Conservation (phyloP, 805 yeast species). For the Candida coquimbonensis region DNA sequence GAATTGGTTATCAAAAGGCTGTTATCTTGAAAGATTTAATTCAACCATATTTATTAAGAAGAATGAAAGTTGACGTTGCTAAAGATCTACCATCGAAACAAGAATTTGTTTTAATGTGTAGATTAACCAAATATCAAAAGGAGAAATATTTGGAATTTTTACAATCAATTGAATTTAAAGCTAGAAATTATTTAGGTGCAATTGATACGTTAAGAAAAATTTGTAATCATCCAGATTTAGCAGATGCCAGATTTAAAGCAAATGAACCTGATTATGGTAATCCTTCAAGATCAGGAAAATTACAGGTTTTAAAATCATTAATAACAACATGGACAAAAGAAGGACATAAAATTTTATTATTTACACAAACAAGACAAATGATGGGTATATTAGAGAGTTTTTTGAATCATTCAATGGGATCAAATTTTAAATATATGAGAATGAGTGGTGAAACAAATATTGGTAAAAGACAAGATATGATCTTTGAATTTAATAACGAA, state of each 20-base stretch:
- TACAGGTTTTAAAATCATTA: slow-evolving; percentile 79
- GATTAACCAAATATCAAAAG: slow-evolving; percentile 70
- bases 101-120: slow-evolving; percentile 91
- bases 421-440: slow-evolving; percentile 49
- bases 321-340: slow-evolving; percentile 70
- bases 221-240: slow-evolving; percentile 93
- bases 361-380: slow-evolving; percentile 93
- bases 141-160: slow-evolving; percentile 68
- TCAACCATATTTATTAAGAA: slow-evolving; percentile 78
- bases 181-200: slow-evolving; percentile 75
- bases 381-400: slow-evolving; percentile 75
- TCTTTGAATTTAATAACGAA: slow-evolving; percentile 71
- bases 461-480: slow-evolving; percentile 64
- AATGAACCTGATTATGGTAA: slow-evolving; percentile 40
- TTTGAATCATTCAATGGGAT: slow-evolving; percentile 32
- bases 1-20: slow-evolving; percentile 94
- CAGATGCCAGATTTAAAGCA: slow-evolving; percentile 34
- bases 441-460: slow-evolving; percentile 96
- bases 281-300: slow-evolving; percentile 70
- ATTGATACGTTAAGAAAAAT: slow-evolving; percentile 86
- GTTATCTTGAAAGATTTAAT: slow-evolving; percentile 81
- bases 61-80: slow-evolving; percentile 92
- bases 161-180: slow-evolving; percentile 71
- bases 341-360: slow-evolving; percentile 74
- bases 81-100: slow-evolving; percentile 87